phyloP scores from a whole-genome alignment of 768 basidiomycete species.

The Pleurotus ostreatus region DNA sequence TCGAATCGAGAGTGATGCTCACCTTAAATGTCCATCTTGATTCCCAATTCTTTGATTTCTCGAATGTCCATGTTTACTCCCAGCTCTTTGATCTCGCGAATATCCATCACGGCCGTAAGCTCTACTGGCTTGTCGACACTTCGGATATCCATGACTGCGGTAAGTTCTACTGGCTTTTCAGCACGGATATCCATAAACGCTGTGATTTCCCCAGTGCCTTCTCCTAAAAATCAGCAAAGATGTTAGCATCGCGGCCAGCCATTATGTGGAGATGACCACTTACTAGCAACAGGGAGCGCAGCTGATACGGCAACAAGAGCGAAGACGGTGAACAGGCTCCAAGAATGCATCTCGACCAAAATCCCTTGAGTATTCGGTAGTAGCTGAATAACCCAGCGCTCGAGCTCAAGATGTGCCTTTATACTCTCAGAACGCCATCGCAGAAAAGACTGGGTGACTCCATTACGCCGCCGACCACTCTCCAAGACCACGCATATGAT shows the following conservation, averaged over 20 bases:
- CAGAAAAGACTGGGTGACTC: too few species aligned
- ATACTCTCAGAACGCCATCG: too few species aligned
- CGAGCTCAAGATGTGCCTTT: too few species aligned
- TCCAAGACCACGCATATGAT: not conserved
- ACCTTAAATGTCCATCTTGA: not conserved
- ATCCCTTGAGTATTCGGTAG: not conserved
- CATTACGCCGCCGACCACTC: too few species aligned
- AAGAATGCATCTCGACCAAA: not conserved
- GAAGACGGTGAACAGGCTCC: not conserved
- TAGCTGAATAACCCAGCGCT: not conserved
- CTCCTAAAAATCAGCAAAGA: not conserved
- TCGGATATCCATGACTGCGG: slow-evolving; percentile 1
- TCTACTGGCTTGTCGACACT: not conserved
- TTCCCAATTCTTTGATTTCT: not conserved
- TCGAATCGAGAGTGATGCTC: not conserved
- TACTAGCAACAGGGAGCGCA: not conserved
- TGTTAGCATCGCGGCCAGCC: not conserved
- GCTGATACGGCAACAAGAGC: not conserved
- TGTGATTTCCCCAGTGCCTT: not conserved
- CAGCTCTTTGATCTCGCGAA: not conserved
- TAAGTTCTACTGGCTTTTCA: not conserved
- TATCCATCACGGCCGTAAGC: not conserved
- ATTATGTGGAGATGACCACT: not conserved
- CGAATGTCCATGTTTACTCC: not conserved
- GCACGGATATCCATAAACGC: not conserved